These are phyloP conservation scores for Xanthoconium stramineum DNA, from an alignment of 768 basidiomycete genomes.

Conservation along the genomic window DNA sequence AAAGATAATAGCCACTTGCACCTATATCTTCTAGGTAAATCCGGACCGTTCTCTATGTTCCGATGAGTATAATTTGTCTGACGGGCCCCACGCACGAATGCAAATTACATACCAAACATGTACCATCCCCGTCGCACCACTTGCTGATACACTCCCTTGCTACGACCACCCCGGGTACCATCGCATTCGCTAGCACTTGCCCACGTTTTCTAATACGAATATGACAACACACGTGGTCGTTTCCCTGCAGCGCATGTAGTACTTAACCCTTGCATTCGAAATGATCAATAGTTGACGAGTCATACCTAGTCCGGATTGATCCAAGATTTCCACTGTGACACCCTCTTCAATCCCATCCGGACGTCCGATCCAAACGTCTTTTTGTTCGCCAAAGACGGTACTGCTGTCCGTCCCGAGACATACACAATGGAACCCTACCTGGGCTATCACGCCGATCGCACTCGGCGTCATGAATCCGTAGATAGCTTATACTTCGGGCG, in stretches of 20 bases:
- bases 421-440: neutral
- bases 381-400: conserved; percentile 7
- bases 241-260: neutral
- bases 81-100: neutral
- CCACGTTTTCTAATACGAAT: neutral
- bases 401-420: conserved; percentile 4
- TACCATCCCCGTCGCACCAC: too few relatives aligned
- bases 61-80: neutral
- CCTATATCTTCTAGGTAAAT: too few relatives aligned
- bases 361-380: conserved; percentile 13
- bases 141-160: too few relatives aligned
- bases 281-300: neutral
- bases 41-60: too few relatives aligned
- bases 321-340: conserved; percentile 47
- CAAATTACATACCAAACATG: too few relatives aligned
- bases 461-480: neutral
- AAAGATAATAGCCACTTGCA: too few relatives aligned
- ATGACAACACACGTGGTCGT: neutral
- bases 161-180: neutral
- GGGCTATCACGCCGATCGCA: neutral
- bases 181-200: neutral
- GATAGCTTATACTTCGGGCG: neutral
- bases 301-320: neutral
- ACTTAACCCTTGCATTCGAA: neutral
- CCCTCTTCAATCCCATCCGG: conserved; percentile 41